Conservation (phyloP, 2,329 filamentous ascomycete species). For the Calonectria fujianensis region DNA sequence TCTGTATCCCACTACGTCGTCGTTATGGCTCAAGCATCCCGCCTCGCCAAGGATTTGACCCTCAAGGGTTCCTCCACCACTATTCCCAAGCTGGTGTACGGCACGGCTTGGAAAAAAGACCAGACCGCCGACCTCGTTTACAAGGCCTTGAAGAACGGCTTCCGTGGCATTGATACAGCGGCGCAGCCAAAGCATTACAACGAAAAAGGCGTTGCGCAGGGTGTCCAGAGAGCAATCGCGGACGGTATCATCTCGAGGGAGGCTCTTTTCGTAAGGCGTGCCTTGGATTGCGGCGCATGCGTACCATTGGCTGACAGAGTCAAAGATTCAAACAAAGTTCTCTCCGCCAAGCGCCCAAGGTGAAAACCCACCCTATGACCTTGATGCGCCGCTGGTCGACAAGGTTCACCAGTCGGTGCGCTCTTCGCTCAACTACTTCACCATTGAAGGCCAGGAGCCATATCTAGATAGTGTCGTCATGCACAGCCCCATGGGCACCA, state of each 20-base stretch:
- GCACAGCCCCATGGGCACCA: constrained; percentile 73
- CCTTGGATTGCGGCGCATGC: not conserved
- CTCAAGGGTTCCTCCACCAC: constrained; percentile 57
- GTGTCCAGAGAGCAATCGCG: constrained; percentile 76
- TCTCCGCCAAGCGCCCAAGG: constrained; percentile 80
- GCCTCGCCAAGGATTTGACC: constrained; percentile 59
- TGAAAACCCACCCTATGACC: constrained; percentile 76
- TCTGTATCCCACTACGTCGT: not conserved
- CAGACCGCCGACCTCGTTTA: constrained; percentile 80
- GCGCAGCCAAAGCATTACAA: constrained; percentile 87
- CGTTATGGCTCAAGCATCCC: constrained; percentile 54
- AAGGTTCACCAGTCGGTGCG: constrained; percentile 81
- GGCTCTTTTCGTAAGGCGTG: constrained; percentile 76
- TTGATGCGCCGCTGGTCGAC: constrained; percentile 73
- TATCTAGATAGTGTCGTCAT: constrained; percentile 86
- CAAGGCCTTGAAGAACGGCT: constrained; percentile 80
- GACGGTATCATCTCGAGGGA: constrained; percentile 73
- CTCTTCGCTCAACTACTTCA: constrained; percentile 80
- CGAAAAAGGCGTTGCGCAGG: constrained; percentile 81
- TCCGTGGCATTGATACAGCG: constrained; percentile 85
- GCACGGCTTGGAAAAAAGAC: constrained; percentile 90
- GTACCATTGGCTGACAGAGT: not conserved
- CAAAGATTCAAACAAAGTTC: constrained; percentile 88
- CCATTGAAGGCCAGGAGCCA: constrained; percentile 59
- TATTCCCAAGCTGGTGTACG: constrained; percentile 79